Evolutionary conservation across 352 stramenopile species (phyloP), one percentile per base, ranked within the genome.

Genomic region (Nothophytophthora sp.): DNA sequence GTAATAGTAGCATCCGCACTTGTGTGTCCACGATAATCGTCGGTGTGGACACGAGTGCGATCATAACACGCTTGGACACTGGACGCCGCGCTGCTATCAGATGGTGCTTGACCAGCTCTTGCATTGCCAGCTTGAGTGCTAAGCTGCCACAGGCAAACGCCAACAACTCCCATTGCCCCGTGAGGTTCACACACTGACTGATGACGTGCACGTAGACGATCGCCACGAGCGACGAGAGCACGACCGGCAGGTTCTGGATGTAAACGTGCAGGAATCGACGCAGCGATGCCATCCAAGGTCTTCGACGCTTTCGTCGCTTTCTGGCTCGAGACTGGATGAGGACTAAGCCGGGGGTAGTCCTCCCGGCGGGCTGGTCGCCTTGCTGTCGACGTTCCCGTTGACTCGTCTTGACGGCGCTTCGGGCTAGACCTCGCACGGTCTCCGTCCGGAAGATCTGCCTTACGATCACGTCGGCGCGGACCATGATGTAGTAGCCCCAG

Each of bases 21-120:
- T 76, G 69, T 5, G 62, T 75, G 37, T 73, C 54, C 27, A 75
- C 58, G 8, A 75, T 46, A 25, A 81, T 59, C 1, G 63, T 70
- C 6, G 66, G 59, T 7, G 64, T 56, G 5, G 47, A 42, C 10
- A 74, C 55, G 11, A 69, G 30, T 3, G 37, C 24, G 4, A 50
- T 36, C 53, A 69, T 69, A 2, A 39, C 33, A 45, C 30, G 29
- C 19, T 13, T 40, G 15, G 39, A 38, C 2, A 58, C 16, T 19
- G 40, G 38, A 8, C 32, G 41, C 10, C 19, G 40, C 19, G 22
- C 28, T 30, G 18, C 24, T 6, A 44, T 18, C 30, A 61, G 15
- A 13, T 55, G 32, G 2, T 38, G 18, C 38, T 61, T 61, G 13
- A 44, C 44, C n/a, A 50, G 35, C 39, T 61, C 44, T 27, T 61